phyloP scores from a whole-genome alignment of 164 flowering plant genomes.

The Cinnamomum chago region DNA sequence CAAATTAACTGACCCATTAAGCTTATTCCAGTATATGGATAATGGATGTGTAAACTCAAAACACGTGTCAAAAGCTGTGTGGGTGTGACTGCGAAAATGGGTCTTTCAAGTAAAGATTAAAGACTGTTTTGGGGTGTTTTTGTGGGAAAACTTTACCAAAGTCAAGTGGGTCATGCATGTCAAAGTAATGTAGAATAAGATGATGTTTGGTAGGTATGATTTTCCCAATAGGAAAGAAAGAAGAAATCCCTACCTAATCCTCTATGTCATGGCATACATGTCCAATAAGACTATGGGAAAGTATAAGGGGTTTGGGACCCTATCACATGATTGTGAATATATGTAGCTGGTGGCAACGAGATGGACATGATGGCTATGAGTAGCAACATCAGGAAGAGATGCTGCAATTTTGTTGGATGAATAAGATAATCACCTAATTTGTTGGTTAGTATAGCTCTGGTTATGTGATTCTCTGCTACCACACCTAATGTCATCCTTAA shows the following conservation, averaged over 20 bases:
- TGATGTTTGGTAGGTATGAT: conserved; percentile 13
- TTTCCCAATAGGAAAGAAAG: conserved; percentile 3
- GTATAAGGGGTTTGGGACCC: too few species aligned
- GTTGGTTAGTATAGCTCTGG: not conserved
- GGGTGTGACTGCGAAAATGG: not conserved
- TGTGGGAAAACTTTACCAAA: conserved; percentile 4
- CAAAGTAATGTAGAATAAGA: conserved; percentile 8
- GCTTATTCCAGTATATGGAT: not conserved
- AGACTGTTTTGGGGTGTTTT: not conserved
- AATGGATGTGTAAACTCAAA: not conserved
- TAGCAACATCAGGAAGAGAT: conserved; percentile 4
- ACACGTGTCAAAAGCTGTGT: not conserved
- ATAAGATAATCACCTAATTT: not conserved
- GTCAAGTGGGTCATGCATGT: conserved; percentile 13
- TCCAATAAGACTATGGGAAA: not conserved
- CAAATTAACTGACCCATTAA: conserved; percentile 8
- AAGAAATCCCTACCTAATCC: conserved; percentile 10
- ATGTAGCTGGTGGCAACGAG: not conserved
- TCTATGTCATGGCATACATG: conserved; percentile 2
- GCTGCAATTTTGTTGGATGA: not conserved
- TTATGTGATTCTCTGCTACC: conserved; percentile 4
- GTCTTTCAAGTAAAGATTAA: too few species aligned
- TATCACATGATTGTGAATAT: conserved; percentile 1
- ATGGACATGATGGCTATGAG: conserved; percentile 8
- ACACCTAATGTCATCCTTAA: conserved; percentile 2